Percentiles rank a stretch among this genome's conserved stretches.
These are phyloP conservation scores for Solanum clarkiae DNA, from an alignment of 257 asterid genomes.

Conservation along the genomic window DNA sequence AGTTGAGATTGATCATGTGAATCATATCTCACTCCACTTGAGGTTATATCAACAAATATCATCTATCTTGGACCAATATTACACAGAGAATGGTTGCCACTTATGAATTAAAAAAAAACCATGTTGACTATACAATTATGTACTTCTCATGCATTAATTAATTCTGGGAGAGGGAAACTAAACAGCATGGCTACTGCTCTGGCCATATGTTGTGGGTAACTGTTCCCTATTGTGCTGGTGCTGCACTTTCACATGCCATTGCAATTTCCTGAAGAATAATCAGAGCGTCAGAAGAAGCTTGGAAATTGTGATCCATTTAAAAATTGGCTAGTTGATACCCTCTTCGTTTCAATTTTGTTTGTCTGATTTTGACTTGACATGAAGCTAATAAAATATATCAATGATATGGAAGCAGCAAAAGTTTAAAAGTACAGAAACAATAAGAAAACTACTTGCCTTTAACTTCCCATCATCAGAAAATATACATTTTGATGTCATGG, in stretches of 20 bases:
- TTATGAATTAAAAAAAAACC: neutral
- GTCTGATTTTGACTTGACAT: neutral
- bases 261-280: conserved; percentile 15
- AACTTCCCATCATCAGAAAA: conserved; percentile 38
- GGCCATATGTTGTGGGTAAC: neutral
- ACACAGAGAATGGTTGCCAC: neutral
- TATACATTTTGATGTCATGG: conserved; percentile 57
- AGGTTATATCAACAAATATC: neutral
- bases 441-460: conserved; percentile 26
- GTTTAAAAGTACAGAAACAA: neutral
- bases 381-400: neutral
- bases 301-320: neutral
- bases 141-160: neutral
- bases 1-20: neutral
- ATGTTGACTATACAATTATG: neutral
- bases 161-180: neutral
- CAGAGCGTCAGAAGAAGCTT: neutral
- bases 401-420: neutral
- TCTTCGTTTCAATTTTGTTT: neutral
- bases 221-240: neutral
- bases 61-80: neutral
- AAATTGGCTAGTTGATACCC: neutral
- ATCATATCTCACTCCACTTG: neutral
- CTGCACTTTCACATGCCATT: conserved; percentile 6
- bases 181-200: neutral